Percentiles rank a stretch among this genome's conserved stretches.
phyloP scores from a whole-genome alignment of 2,329 filamentous ascomycete species.

The Juglanconis sp. region DNA sequence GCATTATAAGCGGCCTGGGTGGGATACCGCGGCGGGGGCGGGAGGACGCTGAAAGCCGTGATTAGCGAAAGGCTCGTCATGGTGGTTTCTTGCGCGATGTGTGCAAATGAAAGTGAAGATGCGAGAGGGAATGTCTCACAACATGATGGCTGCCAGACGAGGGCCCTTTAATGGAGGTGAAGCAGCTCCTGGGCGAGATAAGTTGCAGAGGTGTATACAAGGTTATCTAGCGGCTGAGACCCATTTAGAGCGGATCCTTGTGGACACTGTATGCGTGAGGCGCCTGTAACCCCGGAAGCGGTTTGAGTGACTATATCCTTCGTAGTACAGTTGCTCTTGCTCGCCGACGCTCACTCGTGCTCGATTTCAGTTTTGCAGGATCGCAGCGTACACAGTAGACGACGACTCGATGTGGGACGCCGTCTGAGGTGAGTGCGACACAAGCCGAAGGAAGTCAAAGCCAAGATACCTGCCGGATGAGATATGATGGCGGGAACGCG shows the following conservation, averaged over 20 bases:
- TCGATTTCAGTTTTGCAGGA: not conserved
- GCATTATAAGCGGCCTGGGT: slow-evolving; percentile 70
- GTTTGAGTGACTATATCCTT: not conserved
- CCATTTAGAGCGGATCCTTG: not conserved
- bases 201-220: slow-evolving; percentile 1
- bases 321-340: not conserved
- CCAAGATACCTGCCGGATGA: not conserved
- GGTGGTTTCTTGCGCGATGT: not conserved
- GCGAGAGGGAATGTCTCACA: slow-evolving; percentile 11
- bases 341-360: not conserved
- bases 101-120: not conserved
- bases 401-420: not conserved
- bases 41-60: slow-evolving; percentile 63
- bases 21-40: slow-evolving; percentile 82
- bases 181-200: slow-evolving; percentile 3
- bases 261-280: not conserved
- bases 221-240: not conserved
- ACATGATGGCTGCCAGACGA: slow-evolving; percentile 9
- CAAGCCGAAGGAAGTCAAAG: not conserved
- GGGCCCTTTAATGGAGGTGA: not conserved
- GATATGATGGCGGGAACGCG: not conserved
- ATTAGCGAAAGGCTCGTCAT: slow-evolving; percentile 19
- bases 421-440: not conserved
- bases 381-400: not conserved
- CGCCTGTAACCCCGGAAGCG: not conserved